phyloP scores from a whole-genome alignment of 768 basidiomycete species.

The Cantharellus anzutake region DNA sequence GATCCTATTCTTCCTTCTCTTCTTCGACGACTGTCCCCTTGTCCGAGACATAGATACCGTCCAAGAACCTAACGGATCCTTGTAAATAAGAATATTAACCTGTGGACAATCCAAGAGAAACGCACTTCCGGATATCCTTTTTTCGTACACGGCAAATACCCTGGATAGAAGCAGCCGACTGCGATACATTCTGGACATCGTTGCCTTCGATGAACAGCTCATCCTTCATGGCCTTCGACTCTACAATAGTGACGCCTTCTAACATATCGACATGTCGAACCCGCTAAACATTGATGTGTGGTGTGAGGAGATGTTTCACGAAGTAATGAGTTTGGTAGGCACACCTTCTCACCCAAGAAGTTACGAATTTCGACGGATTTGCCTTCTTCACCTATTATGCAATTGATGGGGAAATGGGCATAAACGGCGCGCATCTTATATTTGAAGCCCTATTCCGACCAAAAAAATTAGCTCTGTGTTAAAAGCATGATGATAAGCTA shows the following conservation, averaged over 20 bases:
- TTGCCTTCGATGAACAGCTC: conserved; percentile 88
- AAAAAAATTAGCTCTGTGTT: background rate
- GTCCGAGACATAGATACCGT: conserved; percentile 79
- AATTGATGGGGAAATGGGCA: conserved; percentile 99
- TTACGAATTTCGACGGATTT: conserved; percentile 74
- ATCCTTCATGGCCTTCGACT: conserved; percentile 87
- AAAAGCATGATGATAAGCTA: conserved; percentile 8
- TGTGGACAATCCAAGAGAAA: background rate
- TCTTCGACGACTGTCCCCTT: conserved; percentile 36
- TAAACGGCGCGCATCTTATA: conserved; percentile 99
- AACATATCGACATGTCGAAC: conserved; percentile 89
- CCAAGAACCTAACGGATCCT: conserved; percentile 37
- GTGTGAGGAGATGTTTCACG: background rate
- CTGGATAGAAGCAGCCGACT: conserved; percentile 97
- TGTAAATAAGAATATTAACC: background rate
- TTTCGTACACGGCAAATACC: conserved; percentile 92
- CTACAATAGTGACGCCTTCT: conserved; percentile 60
- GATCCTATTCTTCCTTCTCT: background rate
- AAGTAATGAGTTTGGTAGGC: conserved; percentile 6
- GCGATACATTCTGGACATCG: conserved; percentile 93
- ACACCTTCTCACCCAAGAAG: conserved; percentile 85
- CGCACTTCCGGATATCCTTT: conserved; percentile 91
- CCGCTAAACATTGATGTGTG: conserved; percentile 29
- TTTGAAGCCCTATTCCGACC: conserved; percentile 60
- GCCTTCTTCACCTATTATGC: conserved; percentile 71